phyloP scores from a whole-genome alignment of 805 yeast species.

The Ogataea parapolymorpha region DNA sequence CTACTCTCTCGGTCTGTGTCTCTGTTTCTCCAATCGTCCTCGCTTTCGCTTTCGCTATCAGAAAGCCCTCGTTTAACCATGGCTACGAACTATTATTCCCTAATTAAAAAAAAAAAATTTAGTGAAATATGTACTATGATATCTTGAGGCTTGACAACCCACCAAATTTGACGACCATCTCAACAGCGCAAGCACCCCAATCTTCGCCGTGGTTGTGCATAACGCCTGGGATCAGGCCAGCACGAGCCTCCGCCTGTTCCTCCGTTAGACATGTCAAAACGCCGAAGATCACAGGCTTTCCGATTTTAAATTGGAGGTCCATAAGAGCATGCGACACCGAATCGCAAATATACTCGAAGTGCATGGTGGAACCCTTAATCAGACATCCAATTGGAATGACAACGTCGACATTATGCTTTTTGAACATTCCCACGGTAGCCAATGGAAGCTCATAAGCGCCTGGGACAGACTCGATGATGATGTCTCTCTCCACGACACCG shows the following conservation, averaged over 20 bases:
- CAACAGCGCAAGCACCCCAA: constrained; percentile 99
- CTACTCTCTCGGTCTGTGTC: neutral
- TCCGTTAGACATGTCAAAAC: constrained; percentile 90
- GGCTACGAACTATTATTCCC: neutral
- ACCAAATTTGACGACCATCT: constrained; percentile 63
- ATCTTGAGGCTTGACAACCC: constrained; percentile 9
- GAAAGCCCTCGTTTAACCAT: constrained; percentile 9
- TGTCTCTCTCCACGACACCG: constrained; percentile 75
- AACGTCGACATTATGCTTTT: constrained; percentile 63
- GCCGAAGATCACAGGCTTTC: constrained; percentile 88
- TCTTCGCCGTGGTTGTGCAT: constrained; percentile 97
- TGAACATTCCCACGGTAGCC: constrained; percentile 58
- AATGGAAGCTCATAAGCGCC: constrained; percentile 93
- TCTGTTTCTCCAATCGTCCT: neutral
- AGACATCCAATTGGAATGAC: constrained; percentile 91
- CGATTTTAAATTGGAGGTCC: constrained; percentile 67
- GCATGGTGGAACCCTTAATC: constrained; percentile 97
- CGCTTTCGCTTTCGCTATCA: constrained; percentile 13
- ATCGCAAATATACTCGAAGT: constrained; percentile 95
- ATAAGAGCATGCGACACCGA: constrained; percentile 81
- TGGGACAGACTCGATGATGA: constrained; percentile 81
- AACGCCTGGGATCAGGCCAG: constrained; percentile 71
- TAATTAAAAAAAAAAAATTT: neutral
- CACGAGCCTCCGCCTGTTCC: constrained; percentile 89
- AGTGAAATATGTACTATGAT: neutral